phyloP scores from a whole-genome alignment of 352 stramenopile species.

The Pythium sukuiense region DNA sequence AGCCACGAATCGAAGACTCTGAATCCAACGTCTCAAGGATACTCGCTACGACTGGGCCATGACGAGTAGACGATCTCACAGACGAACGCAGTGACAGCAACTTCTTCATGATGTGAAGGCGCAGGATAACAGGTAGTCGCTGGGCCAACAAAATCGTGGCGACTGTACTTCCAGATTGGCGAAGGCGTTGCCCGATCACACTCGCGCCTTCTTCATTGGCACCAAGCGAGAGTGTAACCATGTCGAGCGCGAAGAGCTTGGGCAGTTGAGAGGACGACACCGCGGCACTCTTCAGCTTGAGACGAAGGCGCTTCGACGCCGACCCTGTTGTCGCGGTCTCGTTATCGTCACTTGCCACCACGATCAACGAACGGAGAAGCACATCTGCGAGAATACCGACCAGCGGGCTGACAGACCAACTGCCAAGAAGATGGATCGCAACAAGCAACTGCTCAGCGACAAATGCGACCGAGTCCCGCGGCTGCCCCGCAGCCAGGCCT shows the following conservation, averaged over 20 bases:
- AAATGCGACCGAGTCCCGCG: neutral
- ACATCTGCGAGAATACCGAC: neutral
- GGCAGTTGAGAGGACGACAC: neutral
- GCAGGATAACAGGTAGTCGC: conserved; percentile 6
- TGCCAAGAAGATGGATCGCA: conserved; percentile 3
- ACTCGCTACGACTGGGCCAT: conserved; percentile 1
- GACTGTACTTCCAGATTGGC: neutral
- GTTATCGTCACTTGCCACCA: neutral
- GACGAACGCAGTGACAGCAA: neutral
- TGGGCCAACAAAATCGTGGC: neutral
- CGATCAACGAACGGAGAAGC: conserved; percentile 6
- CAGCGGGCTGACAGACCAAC: neutral
- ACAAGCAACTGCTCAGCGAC: conserved; percentile 19
- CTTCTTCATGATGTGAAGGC: conserved; percentile 9
- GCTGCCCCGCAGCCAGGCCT: neutral
- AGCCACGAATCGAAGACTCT: neutral
- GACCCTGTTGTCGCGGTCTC: neutral
- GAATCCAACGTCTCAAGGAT: conserved; percentile 12
- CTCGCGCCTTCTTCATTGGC: neutral
- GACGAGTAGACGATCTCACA: neutral
- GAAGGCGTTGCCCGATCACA: neutral
- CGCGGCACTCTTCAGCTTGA: conserved; percentile 9
- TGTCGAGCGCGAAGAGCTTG: conserved; percentile 13
- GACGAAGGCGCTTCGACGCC: neutral
- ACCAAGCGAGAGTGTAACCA: neutral